Conservation (phyloP, 352 stramenopile species). For the Pythium rhizo-oryzae region DNA sequence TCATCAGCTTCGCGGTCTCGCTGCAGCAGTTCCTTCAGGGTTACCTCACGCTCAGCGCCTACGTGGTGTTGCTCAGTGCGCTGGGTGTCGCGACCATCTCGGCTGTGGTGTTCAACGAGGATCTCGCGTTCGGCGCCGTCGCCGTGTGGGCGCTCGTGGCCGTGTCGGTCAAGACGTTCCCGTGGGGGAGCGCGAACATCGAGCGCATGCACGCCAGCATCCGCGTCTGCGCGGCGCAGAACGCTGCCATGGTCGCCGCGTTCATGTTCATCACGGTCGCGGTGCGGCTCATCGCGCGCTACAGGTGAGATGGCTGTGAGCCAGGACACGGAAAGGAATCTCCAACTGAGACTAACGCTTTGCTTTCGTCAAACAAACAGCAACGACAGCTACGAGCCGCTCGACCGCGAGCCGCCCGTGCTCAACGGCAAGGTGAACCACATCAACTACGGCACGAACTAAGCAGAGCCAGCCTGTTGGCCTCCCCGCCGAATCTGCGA, state of each 20-base stretch:
- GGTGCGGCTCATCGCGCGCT: slow-evolving; percentile 21
- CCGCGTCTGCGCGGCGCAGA: slow-evolving; percentile 59
- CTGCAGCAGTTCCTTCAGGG: slow-evolving; percentile 49
- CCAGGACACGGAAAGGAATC: not conserved
- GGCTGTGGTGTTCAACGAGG: slow-evolving; percentile 58
- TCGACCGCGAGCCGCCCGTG: slow-evolving; percentile 24
- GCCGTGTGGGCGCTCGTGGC: slow-evolving; percentile 69
- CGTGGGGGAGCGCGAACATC: slow-evolving; percentile 36
- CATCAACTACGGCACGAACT: slow-evolving; percentile 28
- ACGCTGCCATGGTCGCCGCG: slow-evolving; percentile 54
- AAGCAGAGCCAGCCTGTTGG: not conserved
- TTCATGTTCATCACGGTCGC: slow-evolving; percentile 64
- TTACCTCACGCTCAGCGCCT: slow-evolving; percentile 59
- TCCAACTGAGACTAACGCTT: not conserved
- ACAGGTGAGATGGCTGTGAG: slow-evolving; percentile 9
- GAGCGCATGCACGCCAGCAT: slow-evolving; percentile 63
- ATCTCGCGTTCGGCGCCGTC: slow-evolving; percentile 64
- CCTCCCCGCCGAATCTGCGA: too few species aligned
- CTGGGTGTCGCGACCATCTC: slow-evolving; percentile 58
- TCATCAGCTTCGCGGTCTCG: slow-evolving; percentile 70
- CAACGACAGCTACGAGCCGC: slow-evolving; percentile 13
- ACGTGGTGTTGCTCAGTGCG: slow-evolving; percentile 60
- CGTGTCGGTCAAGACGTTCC: slow-evolving; percentile 53
- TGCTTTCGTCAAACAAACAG: too few species aligned
- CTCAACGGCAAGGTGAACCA: slow-evolving; percentile 28